These are phyloP conservation scores for Dillenia turbinata DNA, from an alignment of 164 flowering plant species.

Conservation along the genomic window DNA sequence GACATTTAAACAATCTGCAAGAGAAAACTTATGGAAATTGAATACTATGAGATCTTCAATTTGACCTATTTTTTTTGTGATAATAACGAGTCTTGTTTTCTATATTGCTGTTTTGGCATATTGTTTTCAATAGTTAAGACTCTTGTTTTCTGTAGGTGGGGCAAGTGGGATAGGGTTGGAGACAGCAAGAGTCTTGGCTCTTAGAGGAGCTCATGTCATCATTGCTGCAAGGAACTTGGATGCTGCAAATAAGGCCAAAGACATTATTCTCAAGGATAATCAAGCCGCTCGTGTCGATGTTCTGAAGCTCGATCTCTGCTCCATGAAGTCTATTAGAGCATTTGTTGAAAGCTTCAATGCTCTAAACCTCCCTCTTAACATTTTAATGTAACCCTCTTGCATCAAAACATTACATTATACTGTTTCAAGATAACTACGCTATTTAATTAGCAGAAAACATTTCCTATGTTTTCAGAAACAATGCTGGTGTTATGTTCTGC, in stretches of 20 bases:
- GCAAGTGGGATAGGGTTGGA: slow-evolving; percentile 94
- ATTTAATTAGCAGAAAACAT: background rate
- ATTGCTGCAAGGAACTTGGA: slow-evolving; percentile 80
- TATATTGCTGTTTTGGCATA: no score
- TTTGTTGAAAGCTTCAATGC: slow-evolving; percentile 58
- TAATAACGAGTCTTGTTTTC: no score
- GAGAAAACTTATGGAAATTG: no score
- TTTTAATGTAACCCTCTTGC: slow-evolving; percentile 54
- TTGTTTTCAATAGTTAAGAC: no score
- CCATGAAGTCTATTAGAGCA: slow-evolving; percentile 56
- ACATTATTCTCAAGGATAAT: slow-evolving; percentile 46
- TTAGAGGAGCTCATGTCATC: slow-evolving; percentile 70
- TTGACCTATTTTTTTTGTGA: no score
- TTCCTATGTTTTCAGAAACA: slow-evolving; percentile 54
- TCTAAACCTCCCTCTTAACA: slow-evolving; percentile 81
- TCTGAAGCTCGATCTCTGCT: slow-evolving; percentile 72
- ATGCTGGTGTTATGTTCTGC: slow-evolving; percentile 96
- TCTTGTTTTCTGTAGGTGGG: slow-evolving; percentile 50
- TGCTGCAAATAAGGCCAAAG: slow-evolving; percentile 72
- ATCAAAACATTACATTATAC: background rate
- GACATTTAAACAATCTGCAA: no score
- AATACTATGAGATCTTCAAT: no score
- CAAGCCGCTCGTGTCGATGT: slow-evolving; percentile 50
- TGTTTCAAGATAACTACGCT: slow-evolving; percentile 4
- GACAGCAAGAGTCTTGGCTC: slow-evolving; percentile 82